Evolutionary conservation across 2,329 filamentous ascomycete species (phyloP), one percentile per base, ranked within the genome.

Genomic region (Calonectria pauciramosa): DNA sequence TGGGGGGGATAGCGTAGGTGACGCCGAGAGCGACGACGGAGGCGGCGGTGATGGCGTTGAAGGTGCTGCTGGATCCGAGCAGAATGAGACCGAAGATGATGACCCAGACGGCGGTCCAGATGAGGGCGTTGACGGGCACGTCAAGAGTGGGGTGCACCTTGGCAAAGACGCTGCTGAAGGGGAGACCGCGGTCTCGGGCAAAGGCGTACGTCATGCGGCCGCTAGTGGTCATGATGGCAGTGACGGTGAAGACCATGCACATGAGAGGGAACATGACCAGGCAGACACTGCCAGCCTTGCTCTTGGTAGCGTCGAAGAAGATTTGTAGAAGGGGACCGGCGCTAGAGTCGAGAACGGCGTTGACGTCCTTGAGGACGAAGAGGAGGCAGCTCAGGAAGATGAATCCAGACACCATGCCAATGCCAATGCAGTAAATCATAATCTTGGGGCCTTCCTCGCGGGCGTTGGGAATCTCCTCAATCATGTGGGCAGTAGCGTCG

Each of bases 1-100:
- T 86, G 38, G 94, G 91, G 0, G 94, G 94, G 38, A 96, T 95
- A 13, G 91, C 94, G 80, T 96, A 96, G 1, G 93, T 94, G 20
- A 96, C 86, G 10, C 93, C 92, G 0, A 96, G 89, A 2, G 94
- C 91, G 44, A 96, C 94, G 0, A 96, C 94, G 0, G 93, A 94
- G 0, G 93, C 91, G 0, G 93, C 91, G 1, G 94, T 90, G 76
- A 95, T 94, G 20, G 94, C 93, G 65, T 93, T 94, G 83, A 95
- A 94, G 0, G 93, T 93, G 78, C 89, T 85, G 28, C 84, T 87
- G 2, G 91, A 94, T 18, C 93, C 94, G 9, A 95, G 87, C 82
- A 94, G 93, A 79, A 95, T 93, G 73, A 90, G 88, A 0, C 94
- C 94, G 71, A 95, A 94, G 26, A 94, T 86, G 70, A 94, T 89